These are phyloP conservation scores for Fennellomyces sp. DNA, from an alignment of 371 early-diverging fungal genomes.

Conservation along the genomic window DNA sequence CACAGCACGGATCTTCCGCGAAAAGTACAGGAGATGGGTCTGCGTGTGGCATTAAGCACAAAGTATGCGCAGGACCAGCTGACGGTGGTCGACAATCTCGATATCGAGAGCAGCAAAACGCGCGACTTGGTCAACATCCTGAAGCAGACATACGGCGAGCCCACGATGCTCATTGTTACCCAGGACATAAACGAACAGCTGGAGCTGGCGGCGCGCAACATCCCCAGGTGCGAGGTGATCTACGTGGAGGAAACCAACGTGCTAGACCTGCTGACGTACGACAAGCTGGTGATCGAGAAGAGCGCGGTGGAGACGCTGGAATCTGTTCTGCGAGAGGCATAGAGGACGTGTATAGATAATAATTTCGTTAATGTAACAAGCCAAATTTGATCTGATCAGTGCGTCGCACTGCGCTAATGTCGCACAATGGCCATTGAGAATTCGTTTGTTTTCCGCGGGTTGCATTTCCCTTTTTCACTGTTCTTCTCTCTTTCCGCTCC, in stretches of 20 bases:
- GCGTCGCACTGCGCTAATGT: neutral
- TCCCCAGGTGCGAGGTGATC: conserved; percentile 67
- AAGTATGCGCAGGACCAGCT: conserved; percentile 93
- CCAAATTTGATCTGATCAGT: too few relatives aligned
- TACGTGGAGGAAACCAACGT: conserved; percentile 79
- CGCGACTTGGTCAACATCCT: conserved; percentile 58
- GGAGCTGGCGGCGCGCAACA: conserved; percentile 69
- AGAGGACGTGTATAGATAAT: neutral
- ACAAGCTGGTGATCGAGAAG: conserved; percentile 80
- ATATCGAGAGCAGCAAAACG: conserved; percentile 57
- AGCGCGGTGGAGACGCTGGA: conserved; percentile 72
- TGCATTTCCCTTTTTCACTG: neutral
- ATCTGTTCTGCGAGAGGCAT: conserved; percentile 40
- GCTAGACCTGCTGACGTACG: conserved; percentile 74
- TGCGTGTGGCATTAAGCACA: conserved; percentile 84
- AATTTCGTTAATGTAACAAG: too few relatives aligned
- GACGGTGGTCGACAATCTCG: conserved; percentile 77
- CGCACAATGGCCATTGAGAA: neutral
- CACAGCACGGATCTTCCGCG: conserved; percentile 81
- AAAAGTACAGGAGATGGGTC: conserved; percentile 84
- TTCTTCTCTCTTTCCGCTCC: neutral
- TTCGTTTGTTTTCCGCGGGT: neutral
- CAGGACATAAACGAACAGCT: conserved; percentile 52
- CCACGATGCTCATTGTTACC: conserved; percentile 54
- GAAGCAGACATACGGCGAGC: conserved; percentile 43